phyloP scores from a whole-genome alignment of 169 alveolate species.

The Plasmodium knowlesi region DNA sequence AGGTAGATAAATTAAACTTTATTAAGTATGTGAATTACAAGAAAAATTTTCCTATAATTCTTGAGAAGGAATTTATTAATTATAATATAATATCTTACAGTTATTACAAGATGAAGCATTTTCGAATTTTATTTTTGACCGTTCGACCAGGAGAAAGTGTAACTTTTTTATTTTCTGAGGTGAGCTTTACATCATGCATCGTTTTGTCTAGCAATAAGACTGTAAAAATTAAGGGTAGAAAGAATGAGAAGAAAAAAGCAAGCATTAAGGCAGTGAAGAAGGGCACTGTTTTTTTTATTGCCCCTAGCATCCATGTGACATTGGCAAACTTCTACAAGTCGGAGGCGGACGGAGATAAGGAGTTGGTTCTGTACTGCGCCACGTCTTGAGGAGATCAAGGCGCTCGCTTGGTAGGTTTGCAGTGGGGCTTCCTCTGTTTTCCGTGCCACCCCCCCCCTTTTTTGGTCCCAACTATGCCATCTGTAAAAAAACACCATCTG shows the following conservation, averaged over 20 bases:
- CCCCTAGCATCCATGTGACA: conserved; percentile 32
- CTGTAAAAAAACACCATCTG: too few species aligned
- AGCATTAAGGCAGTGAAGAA: conserved; percentile 33
- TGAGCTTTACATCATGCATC: conserved; percentile 45
- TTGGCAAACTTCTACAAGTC: conserved; percentile 16
- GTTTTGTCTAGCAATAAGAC: conserved; percentile 37
- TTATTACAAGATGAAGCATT: conserved; percentile 45
- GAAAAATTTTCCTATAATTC: conserved; percentile 29
- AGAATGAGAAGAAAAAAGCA: conserved; percentile 58
- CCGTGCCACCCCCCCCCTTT: background rate
- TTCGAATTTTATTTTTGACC: conserved; percentile 33
- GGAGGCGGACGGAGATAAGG: conserved; percentile 55
- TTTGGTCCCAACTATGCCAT: background rate
- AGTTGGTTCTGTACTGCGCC: conserved; percentile 51
- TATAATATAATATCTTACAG: conserved; percentile 53
- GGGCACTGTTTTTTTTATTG: conserved; percentile 44
- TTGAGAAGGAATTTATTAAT: conserved; percentile 63
- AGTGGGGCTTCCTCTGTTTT: too few species aligned
- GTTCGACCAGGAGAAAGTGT: conserved; percentile 53
- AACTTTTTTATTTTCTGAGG: conserved; percentile 27
- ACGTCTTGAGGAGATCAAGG: background rate
- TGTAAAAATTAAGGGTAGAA: conserved; percentile 34
- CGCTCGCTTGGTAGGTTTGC: background rate
- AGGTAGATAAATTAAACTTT: conserved; percentile 84
- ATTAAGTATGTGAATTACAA: conserved; percentile 62